Evolutionary conservation across 2,329 filamentous ascomycete genomes (phyloP).

Genomic region (Apiospora pterosperma): DNA sequence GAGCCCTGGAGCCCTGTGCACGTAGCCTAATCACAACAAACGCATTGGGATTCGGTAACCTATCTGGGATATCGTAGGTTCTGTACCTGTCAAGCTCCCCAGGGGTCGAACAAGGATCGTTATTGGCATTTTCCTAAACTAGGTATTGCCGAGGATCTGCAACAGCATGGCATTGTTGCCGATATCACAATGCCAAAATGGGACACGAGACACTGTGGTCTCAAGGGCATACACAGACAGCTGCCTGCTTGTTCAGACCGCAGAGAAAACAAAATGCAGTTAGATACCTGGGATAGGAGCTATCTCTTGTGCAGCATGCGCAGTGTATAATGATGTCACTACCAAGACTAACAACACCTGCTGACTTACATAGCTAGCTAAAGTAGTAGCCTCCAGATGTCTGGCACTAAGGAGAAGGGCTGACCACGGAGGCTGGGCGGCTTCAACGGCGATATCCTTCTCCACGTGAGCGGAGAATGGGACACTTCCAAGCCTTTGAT

Average conservation of each 20-base stretch:
- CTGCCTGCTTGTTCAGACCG: neutral
- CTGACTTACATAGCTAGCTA: neutral
- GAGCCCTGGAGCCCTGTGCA: neutral
- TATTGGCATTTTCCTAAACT: neutral
- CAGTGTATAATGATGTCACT: neutral
- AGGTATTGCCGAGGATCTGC: neutral
- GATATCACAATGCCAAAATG: neutral
- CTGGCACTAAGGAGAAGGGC: neutral
- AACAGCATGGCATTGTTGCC: neutral
- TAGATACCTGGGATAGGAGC: neutral
- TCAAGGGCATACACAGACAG: neutral
- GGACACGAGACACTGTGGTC: neutral
- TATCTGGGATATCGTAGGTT: neutral
- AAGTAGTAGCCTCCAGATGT: neutral
- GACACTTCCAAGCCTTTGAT: neutral
- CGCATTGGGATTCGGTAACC: neutral
- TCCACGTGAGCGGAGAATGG: neutral
- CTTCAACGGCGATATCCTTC: neutral
- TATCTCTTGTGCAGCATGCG: neutral
- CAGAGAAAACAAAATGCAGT: neutral
- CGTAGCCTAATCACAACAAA: neutral
- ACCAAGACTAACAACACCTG: neutral
- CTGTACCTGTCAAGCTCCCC: conserved; percentile 1
- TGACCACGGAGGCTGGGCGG: neutral
- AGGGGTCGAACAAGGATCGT: neutral